phyloP scores from a whole-genome alignment of 805 yeast genomes.

The Candida schatavii region DNA sequence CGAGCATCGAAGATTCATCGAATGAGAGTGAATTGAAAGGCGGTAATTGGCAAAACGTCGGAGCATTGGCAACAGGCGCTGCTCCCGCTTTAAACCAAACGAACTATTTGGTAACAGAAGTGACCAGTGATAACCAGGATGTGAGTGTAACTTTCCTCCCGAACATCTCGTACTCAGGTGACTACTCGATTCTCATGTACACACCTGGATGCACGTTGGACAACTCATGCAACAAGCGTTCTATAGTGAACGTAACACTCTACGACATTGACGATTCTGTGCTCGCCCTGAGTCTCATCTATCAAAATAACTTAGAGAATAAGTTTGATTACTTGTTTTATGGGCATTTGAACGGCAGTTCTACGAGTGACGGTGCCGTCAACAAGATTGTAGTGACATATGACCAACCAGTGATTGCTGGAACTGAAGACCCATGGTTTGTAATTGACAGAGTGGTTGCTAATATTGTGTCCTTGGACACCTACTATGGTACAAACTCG shows the following conservation, averaged over 20 bases:
- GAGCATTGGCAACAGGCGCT: constrained; percentile 25
- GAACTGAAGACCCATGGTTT: constrained; percentile 37
- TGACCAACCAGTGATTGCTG: constrained; percentile 18
- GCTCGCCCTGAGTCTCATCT: constrained; percentile 47
- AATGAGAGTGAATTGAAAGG: constrained; percentile 23
- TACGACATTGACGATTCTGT: constrained; percentile 45
- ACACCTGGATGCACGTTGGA: constrained; percentile 87
- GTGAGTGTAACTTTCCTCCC: constrained; percentile 57
- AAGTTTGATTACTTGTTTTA: constrained; percentile 77
- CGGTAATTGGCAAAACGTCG: constrained; percentile 31
- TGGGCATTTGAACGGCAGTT: constrained; percentile 61
- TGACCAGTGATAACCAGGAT: constrained; percentile 24
- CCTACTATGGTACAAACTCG: constrained; percentile 24
- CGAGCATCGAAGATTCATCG: constrained; percentile 17
- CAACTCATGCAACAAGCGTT: constrained; percentile 65
- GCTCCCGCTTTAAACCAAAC: constrained; percentile 22
- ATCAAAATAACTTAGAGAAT: constrained; percentile 74
- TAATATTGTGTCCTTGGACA: constrained; percentile 46
- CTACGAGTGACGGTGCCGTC: constrained; percentile 17
- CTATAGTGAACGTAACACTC: constrained; percentile 75
- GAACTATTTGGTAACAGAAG: constrained; percentile 31
- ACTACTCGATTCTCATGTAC: constrained; percentile 65
- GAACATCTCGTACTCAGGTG: constrained; percentile 68
- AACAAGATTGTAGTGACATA: constrained; percentile 30
- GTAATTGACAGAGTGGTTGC: constrained; percentile 72